Evolutionary conservation across 2,329 filamentous ascomycete species (phyloP).

Genomic region (Alternaria brassicicola): DNA sequence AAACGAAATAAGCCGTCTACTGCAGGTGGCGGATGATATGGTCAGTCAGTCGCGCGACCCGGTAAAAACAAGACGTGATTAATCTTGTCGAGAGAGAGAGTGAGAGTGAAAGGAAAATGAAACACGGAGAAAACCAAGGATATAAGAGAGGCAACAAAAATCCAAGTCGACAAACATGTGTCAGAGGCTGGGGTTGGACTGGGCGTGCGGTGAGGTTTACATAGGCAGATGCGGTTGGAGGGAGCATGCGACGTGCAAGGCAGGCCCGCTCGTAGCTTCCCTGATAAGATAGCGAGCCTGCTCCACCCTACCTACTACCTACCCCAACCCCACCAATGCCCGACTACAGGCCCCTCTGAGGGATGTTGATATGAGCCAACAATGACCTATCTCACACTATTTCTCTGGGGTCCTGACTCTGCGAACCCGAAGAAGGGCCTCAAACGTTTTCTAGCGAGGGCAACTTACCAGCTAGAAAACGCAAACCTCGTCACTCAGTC

Average conservation of each 20-base stretch:
- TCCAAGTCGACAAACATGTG: neutral
- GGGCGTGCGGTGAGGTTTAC: constrained; percentile 1
- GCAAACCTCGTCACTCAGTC: neutral
- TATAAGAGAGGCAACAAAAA: neutral
- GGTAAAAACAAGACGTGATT: constrained; percentile 16
- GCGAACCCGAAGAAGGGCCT: constrained; percentile 8
- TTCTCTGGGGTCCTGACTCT: neutral
- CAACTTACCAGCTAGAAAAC: neutral
- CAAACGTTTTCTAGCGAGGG: neutral
- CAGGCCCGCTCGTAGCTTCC: neutral
- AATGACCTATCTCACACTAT: constrained; percentile 7
- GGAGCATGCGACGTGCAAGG: neutral
- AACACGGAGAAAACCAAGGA: neutral
- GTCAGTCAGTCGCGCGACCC: constrained; percentile 24
- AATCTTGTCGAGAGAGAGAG: neutral
- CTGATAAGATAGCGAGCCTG: constrained; percentile 12
- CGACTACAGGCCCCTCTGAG: constrained; percentile 12
- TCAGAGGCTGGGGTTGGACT: neutral
- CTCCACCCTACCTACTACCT: neutral
- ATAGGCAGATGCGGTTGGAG: neutral
- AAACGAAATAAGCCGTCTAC: constrained; percentile 25
- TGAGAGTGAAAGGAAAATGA: too few species aligned
- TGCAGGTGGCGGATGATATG: constrained; percentile 25
- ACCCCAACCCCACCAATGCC: constrained; percentile 4
- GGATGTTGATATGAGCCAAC: constrained; percentile 24